Evolutionary conservation across 225 moss, liverwort and hornwort genomes (phyloP).

Genomic region (Thuidium tamariscinum): DNA sequence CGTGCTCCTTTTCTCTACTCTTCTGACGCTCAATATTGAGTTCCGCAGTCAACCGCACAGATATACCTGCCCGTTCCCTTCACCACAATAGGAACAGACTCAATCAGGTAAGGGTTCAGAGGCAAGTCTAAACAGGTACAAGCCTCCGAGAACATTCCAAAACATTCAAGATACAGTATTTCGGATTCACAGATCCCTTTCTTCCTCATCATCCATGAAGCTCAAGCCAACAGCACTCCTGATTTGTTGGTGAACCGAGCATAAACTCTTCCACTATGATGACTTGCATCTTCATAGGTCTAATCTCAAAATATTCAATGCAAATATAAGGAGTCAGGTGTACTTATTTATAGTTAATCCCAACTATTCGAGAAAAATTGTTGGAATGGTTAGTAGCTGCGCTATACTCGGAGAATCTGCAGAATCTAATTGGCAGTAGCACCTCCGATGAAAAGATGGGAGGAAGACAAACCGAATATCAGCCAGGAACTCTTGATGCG

Average conservation of each 20-base stretch:
- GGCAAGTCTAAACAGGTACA: neutral
- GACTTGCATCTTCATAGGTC: neutral
- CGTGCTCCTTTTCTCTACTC: constrained; percentile 69
- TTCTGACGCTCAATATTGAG: constrained; percentile 54
- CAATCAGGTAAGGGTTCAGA: neutral
- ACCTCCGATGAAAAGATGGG: neutral
- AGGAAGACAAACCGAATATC: constrained; percentile 57
- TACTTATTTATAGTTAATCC: neutral
- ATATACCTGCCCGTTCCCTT: constrained; percentile 57
- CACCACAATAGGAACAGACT: constrained; percentile 1
- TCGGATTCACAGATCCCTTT: neutral
- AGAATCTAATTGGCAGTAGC: neutral
- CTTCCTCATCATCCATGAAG: neutral
- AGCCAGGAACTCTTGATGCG: constrained; percentile 55
- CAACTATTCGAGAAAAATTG: neutral
- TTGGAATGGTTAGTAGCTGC: neutral
- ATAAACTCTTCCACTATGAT: neutral
- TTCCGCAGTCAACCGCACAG: constrained; percentile 57
- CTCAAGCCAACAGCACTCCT: neutral
- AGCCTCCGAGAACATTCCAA: neutral
- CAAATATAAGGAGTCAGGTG: neutral
- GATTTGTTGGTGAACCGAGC: neutral
- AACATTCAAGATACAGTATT: neutral
- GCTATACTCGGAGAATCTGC: neutral
- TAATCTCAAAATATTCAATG: neutral